Base-by-base conservation (phyloP, 2,329 filamentous ascomycete genomes). In the Ophiocordyceps australis region DNA sequence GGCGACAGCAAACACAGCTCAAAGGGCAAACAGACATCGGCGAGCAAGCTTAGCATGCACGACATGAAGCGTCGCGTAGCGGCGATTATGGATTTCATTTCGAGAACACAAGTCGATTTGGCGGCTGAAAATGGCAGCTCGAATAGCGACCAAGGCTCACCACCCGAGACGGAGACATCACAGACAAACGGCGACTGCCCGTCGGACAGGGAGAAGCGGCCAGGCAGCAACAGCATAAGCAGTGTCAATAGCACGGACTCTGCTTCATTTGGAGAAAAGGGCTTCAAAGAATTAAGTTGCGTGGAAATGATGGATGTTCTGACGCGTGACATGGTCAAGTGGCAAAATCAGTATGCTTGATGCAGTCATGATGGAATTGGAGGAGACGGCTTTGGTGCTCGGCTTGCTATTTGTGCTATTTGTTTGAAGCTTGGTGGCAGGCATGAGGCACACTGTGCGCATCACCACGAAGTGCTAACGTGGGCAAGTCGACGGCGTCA, bases 291-390 rank as follows among this genome's bases (percentile, higher is more conserved):
- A 7, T 56, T 93, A 35, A 78, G 59, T 30, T 83, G 76, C 37
- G 59, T 80, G 35, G 80, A 91, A 50, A 91, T 92, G 80, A 91
- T 91, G 80, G 82, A 91, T 46, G 64, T 72, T 38, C 51, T 92
- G 45, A 85, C 77, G 32, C 65, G 77, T 33, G 73, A 83, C 45
- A 62, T 92, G 40, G 67, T 86, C 36, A 76, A 78, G 41, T 92
- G 81, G 81, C 81, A 92, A 52, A 74, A 76, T 35, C 67, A 79
- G 41, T 83, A 65, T 38, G 46, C 55, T 28, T 52, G 36, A 43
- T 26, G 18, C n/a, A n/a, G n/a, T n/a, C n/a, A n/a, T n/a, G n/a
- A n/a, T n/a, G n/a, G n/a, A n/a, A n/a, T n/a, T n/a, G n/a, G n/a
- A n/a, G n/a, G n/a, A n/a, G n/a, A n/a, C n/a, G n/a, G n/a, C 11